Evolutionary conservation across 345 rosid genomes (phyloP), one percentile per base, ranked within the genome.

Genomic region (Draba incana): DNA sequence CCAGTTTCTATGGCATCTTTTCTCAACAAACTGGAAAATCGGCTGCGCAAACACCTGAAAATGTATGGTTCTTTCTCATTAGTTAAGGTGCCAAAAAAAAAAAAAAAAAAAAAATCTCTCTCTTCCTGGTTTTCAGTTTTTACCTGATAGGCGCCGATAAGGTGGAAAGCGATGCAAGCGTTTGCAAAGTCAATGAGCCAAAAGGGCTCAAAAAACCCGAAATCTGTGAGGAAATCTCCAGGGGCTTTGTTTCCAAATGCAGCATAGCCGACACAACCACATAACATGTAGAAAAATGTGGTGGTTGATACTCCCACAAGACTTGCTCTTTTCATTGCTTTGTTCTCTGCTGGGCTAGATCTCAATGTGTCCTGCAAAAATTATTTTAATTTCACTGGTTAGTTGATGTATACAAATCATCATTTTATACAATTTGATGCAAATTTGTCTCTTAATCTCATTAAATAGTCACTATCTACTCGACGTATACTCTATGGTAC

Each of bases 221-320:
- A 90, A 6, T 92, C 98, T 0, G 98, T 89, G 44, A 93, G 92
- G 81, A 93, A 86, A 79, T 90, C 90, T 64, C 97, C 98, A 0
- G 97, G 96, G 0, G 98, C 96, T 4, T 72, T n/a, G 64, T 84
- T 90, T n/a, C 98, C 98, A 31, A 90, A 93, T 0, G 98, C 98
- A 6, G 96, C 93, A 43, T 93, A 93, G 24, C 98, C 98, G 0
- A 88, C 0, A 46, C 90, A 81, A 8, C 97, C 98, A 28, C 98
- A 93, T 7, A 86, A 68, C 5, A 84, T 63, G 30, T 93, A 93
- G 83, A 93, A 93, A 45, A 80, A n/a, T 10, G 98, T 87, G 2
- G 94, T 90, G 57, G 85, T 83, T 28, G 75, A 53, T 71, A 87
- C 80, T 31, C 97, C 97, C 11, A 76, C 44, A 2, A 79, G 71